Evolutionary conservation across 148 eudicot species (phyloP).

Genomic region (Chenopodium formosanum): DNA sequence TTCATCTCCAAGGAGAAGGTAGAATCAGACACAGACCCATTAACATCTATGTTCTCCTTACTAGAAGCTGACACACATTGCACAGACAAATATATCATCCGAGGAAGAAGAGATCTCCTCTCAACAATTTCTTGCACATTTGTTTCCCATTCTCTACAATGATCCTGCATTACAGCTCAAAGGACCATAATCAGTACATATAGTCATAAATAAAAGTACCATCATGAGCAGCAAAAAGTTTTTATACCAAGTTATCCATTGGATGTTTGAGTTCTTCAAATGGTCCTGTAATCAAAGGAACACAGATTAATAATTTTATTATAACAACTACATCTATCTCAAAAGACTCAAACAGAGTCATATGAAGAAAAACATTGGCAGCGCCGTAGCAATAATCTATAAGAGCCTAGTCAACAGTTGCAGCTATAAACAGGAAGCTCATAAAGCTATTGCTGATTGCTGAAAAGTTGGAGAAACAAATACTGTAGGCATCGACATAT

Average conservation of each 20-base stretch:
- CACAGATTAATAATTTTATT: not conserved
- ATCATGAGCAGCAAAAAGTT: not conserved
- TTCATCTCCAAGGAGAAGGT: conserved; percentile 54
- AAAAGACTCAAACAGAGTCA: not conserved
- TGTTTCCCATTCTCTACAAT: conserved; percentile 49
- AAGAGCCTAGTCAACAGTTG: not conserved
- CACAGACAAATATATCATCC: conserved; percentile 76
- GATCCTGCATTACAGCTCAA: conserved; percentile 41
- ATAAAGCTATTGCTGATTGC: not conserved
- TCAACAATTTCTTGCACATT: conserved; percentile 44
- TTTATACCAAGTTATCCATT: conserved; percentile 50
- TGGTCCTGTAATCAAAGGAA: conserved; percentile 59
- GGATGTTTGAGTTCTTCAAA: conserved; percentile 65
- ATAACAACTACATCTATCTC: not conserved
- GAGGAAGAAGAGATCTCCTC: conserved; percentile 77
- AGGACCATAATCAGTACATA: conserved; percentile 16
- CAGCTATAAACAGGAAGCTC: not conserved
- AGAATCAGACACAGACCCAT: conserved; percentile 55
- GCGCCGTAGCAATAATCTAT: not conserved
- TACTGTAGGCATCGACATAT: not conserved
- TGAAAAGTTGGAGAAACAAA: not conserved
- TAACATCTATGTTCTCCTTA: conserved; percentile 55
- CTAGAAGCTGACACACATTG: conserved; percentile 69
- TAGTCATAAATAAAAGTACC: not conserved
- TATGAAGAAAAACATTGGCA: not conserved